phyloP scores from a whole-genome alignment of 2,329 filamentous ascomycete species.

The Pseudogymnoascus sp. region DNA sequence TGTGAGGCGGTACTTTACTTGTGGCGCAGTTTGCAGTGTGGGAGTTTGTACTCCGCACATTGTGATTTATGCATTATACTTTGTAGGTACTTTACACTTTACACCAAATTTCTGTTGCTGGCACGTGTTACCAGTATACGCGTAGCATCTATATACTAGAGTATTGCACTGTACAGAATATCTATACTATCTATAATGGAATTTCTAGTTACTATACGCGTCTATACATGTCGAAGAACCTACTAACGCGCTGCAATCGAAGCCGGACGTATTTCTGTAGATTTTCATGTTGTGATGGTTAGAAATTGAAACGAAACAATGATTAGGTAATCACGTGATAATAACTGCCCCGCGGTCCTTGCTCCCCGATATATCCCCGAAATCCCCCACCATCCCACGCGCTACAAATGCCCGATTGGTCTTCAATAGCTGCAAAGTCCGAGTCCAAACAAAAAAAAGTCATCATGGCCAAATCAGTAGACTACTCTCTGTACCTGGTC shows the following conservation, averaged over 20 bases:
- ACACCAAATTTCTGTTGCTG: neutral
- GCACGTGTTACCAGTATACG: neutral
- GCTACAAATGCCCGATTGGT: neutral
- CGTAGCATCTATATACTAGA: neutral
- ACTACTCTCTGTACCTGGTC: constrained; percentile 83
- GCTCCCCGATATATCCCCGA: neutral
- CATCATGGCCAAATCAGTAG: constrained; percentile 40
- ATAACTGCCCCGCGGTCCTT: neutral
- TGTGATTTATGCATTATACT: neutral
- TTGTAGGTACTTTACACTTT: neutral
- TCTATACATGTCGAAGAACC: neutral
- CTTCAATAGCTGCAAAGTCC: neutral
- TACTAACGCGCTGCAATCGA: neutral
- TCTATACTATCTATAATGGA: neutral
- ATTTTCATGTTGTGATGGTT: too few species aligned
- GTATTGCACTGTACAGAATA: neutral
- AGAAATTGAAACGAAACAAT: too few species aligned
- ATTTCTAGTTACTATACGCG: neutral
- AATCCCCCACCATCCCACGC: neutral
- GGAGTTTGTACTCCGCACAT: neutral
- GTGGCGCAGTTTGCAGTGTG: constrained; percentile 2
- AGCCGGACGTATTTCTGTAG: neutral
- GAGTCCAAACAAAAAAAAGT: neutral
- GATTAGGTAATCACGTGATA: neutral
- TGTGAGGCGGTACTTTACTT: neutral